Conservation (phyloP, 2,329 filamentous ascomycete species). For the Penicillium brasilianum region DNA sequence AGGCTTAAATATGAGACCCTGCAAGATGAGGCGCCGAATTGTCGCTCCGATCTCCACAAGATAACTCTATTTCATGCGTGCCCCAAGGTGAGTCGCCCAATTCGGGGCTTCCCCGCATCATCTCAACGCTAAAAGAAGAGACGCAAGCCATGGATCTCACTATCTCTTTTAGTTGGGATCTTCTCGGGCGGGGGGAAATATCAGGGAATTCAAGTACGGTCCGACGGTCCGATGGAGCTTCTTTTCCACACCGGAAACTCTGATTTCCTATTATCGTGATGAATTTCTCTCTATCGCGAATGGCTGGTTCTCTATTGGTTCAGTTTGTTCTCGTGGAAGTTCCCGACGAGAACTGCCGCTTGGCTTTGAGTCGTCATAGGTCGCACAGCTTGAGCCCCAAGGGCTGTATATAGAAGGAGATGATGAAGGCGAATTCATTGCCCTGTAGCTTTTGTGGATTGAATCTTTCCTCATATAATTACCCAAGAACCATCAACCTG, state of each 20-base stretch:
- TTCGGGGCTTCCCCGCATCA: slow-evolving; percentile 10
- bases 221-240: background rate
- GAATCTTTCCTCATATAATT: background rate
- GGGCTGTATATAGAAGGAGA: background rate
- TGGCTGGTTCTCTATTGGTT: background rate
- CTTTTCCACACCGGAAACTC: background rate
- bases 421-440: background rate
- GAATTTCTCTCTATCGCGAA: background rate
- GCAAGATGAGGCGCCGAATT: slow-evolving; percentile 5
- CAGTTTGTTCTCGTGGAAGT: background rate
- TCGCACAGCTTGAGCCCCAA: background rate
- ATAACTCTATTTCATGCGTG: background rate
- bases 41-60: slow-evolving; percentile 11
- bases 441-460: background rate
- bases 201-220: background rate
- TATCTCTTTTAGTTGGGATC: background rate
- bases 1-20: background rate
- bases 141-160: slow-evolving; percentile 3
- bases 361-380: background rate
- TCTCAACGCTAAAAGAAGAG: background rate
- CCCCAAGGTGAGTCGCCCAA: background rate
- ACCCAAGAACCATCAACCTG: background rate
- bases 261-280: background rate
- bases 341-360: slow-evolving; percentile 1
- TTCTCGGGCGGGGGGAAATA: background rate